Base-by-base conservation (phyloP, 2,329 filamentous ascomycete species). In the Trichoderma pleuroti region DNA sequence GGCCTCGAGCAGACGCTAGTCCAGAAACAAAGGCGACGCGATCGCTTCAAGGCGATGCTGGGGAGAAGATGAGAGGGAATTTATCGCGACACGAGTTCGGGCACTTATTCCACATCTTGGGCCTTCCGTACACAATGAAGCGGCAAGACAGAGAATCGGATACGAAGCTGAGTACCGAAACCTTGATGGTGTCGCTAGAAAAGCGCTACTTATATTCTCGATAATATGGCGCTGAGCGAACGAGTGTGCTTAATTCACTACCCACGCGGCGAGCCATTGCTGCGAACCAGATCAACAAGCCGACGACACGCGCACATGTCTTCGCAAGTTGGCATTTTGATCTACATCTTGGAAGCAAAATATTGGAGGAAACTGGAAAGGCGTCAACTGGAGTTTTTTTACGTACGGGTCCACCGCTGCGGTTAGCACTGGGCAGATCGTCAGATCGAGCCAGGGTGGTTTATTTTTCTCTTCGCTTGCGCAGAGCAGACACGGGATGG, bases 21-120 rank as follows among this genome's bases (percentile, higher is more conserved):
- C 9, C 36, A 63, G 34, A 56, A 42, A 42, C 57, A 70, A 24
- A 70, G 30, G 49, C 39, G 67, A 10, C 67, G 57, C 67, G 67
- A 70, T 56, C 59, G 59, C n/a, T 34, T 68, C 6, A 42, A 42
- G 5, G 14, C 7, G 18, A 28, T 68, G 5, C 34, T 68, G 39
- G 54, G 36, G 24, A 36, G 56, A 21, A 46, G 39, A 68, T 49
- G 39, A 68, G 7, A 18, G 24, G n/a, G 12, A 46, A 49, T 28
- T 5, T 26, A 18, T 52, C 16, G 21, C 14, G 21, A n/a, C 18
- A 32, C 26, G 26, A 57, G 42, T 12, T 21, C 42, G 12, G 42
- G n/a, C 46, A 52, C 11, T 21, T 14, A n/a, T 16, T 14, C 11
- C 6, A 42, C 18, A 1, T 21, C 28, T 32, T 60, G 21, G 7